Percentiles rank a stretch among this genome's conserved stretches.
Evolutionary conservation across 2,329 filamentous ascomycete species (phyloP).

Genomic region (Colletotrichum plurivorum): DNA sequence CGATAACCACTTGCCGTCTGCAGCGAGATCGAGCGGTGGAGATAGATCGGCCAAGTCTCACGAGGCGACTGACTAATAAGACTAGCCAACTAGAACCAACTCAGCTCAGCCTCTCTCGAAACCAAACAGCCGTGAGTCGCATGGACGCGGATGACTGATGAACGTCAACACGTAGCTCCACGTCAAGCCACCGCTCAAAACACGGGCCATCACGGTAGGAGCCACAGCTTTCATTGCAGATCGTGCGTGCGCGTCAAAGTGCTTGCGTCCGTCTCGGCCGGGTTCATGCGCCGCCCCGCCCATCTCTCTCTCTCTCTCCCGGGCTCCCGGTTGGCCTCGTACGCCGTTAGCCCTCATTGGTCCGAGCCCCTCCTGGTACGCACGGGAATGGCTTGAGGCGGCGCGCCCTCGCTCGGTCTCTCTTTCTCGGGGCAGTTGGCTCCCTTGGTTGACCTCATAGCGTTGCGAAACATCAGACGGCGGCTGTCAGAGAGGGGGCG

Average conservation of each 20-base stretch:
- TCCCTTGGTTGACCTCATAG: slow-evolving; percentile 31
- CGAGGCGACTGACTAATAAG: neutral
- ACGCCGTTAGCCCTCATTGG: neutral
- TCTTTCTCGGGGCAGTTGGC: neutral
- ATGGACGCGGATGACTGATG: neutral
- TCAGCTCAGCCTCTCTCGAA: neutral
- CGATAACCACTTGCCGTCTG: slow-evolving; percentile 3
- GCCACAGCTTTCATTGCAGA: neutral
- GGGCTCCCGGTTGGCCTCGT: neutral
- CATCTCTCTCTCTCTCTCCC: neutral
- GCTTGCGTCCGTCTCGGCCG: no score
- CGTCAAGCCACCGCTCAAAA: slow-evolving; percentile 28
- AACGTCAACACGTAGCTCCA: slow-evolving; percentile 30
- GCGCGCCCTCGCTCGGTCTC: neutral
- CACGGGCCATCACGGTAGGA: neutral
- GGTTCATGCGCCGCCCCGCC: no score
- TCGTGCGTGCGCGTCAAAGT: no score
- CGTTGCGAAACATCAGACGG: slow-evolving; percentile 36
- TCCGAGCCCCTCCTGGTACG: neutral
- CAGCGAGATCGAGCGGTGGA: neutral
- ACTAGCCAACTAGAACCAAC: no score
- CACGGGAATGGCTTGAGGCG: slow-evolving; percentile 26
- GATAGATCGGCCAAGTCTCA: neutral
- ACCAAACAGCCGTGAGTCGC: neutral
- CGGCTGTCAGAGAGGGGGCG: slow-evolving; percentile 32